Evolutionary conservation across 192 early-diverging fungal genomes (phyloP).

Genomic region (Chytriomyces sp.): DNA sequence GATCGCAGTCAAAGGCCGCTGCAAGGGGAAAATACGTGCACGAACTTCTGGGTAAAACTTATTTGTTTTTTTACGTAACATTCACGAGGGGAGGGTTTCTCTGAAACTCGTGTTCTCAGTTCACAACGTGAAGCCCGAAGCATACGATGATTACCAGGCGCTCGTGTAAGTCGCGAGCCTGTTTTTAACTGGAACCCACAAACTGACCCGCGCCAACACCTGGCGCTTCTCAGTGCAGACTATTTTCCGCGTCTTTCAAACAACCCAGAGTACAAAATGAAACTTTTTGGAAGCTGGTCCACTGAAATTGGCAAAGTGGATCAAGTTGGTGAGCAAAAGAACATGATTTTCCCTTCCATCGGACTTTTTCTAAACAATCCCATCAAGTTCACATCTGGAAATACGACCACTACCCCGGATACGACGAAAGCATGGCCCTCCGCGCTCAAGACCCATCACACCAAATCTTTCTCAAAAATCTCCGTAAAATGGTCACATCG

Average conservation of each 20-base stretch:
- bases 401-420: constrained; percentile 86
- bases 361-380: no score
- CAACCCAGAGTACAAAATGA: constrained; percentile 73
- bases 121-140: constrained; percentile 85
- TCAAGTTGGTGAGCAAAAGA: constrained; percentile 71
- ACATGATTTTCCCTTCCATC: no score
- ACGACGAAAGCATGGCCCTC: constrained; percentile 66
- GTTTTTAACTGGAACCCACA: neutral
- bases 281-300: constrained; percentile 88
- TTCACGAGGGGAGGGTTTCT: neutral
- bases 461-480: constrained; percentile 66
- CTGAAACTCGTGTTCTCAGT: constrained; percentile 44
- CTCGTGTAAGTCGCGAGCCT: constrained; percentile 50
- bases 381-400: constrained; percentile 97
- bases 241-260: constrained; percentile 79
- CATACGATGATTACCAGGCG: constrained; percentile 82
- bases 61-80: neutral
- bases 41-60: constrained; percentile 76
- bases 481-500: constrained; percentile 72
- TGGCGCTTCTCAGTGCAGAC: constrained; percentile 56
- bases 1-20: constrained; percentile 61
- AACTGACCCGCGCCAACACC: no score
- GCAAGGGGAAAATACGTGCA: constrained; percentile 86
- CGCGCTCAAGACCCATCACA: constrained; percentile 69
- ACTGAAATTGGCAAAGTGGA: constrained; percentile 87